Evolutionary conservation across 2,329 filamentous ascomycete genomes (phyloP), one percentile per base, ranked within the genome.

Genomic region (Chrysoporthe puriensis): DNA sequence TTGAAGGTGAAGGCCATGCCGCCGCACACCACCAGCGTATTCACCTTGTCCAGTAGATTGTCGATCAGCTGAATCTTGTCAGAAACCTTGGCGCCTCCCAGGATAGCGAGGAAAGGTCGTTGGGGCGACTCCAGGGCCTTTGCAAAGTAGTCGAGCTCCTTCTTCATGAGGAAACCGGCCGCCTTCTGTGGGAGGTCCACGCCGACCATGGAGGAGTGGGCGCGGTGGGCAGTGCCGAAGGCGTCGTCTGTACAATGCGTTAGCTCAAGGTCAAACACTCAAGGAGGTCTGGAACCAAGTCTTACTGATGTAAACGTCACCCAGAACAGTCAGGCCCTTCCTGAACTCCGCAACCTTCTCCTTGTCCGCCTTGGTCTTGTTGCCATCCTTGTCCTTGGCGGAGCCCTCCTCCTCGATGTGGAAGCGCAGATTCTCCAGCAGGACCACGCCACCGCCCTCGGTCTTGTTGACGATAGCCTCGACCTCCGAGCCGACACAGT

Each of bases 51-150:
- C 74, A 99, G 91, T 73, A 99, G 87, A 87, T 99, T 99, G 85
- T 99, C 94, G 79, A 99, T 98, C 75, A 99, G 88, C 86, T 97
- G 93, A 81, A 99, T 99, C 91, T 99, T 99, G 88, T 99, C 96
- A 57, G 93, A 96, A 74, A 99, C 94, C 88, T 99, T 99, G 80
- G 96, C 94, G 74, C 96, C 96, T 75, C 96, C 96, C 64, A 99
- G 92, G 79, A 99, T 99, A 79, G 96, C 96, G 65, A 99, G 90
- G 92, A 99, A 99, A 70, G 96, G 96, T 67, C 95, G 90, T 84
- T 96, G 87, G 70, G 96, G 96, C 75, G 87, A 89, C 85, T 99
- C 96, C 70, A 99, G 91, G 50, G 94, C 96, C 85, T 97, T 89
- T 72, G 96, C 96, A 79, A 99, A 99, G 90, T 99, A 99, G 79